Conservation (phyloP, 2,329 filamentous ascomycete genomes). For the Botrytis elliptica region DNA sequence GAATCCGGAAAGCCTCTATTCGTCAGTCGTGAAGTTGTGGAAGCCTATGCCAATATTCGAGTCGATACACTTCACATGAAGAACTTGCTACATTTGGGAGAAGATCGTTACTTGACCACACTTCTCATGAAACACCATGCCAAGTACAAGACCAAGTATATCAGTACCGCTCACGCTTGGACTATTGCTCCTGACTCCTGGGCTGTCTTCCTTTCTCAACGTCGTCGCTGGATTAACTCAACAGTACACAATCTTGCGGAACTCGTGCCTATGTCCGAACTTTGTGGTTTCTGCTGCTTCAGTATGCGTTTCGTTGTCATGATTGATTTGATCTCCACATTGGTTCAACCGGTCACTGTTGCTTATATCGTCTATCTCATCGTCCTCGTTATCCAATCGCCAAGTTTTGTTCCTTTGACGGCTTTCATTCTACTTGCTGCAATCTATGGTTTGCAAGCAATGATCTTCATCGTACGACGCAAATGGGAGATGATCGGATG, state of each 20-base stretch:
- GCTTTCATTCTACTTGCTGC: constrained; percentile 88
- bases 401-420: constrained; percentile 71
- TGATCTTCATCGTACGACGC: constrained; percentile 93
- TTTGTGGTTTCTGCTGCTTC: constrained; percentile 99
- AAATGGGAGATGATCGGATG: constrained; percentile 99
- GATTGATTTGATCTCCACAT: constrained; percentile 84
- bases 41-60: constrained; percentile 85
- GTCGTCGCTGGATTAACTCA: constrained; percentile 99
- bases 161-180: constrained; percentile 88
- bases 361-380: constrained; percentile 90
- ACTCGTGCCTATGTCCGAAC: constrained; percentile 86
- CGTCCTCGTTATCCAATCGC: constrained; percentile 63
- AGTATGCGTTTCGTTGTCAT: constrained; percentile 99
- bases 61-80: constrained; percentile 99
- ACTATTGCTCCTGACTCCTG: constrained; percentile 95
- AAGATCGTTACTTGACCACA: constrained; percentile 96
- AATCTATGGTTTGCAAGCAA: constrained; percentile 95
- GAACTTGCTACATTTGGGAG: constrained; percentile 92
- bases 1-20: constrained; percentile 96
- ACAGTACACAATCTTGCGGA: constrained; percentile 97
- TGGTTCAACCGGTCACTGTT: constrained; percentile 88
- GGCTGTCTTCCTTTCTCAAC: constrained; percentile 93
- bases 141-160: constrained; percentile 98
- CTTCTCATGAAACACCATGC: constrained; percentile 87
- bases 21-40: constrained; percentile 87